Evolutionary conservation across 2,329 filamentous ascomycete genomes (phyloP).

Genomic region (Harringtonia aguacate): DNA sequence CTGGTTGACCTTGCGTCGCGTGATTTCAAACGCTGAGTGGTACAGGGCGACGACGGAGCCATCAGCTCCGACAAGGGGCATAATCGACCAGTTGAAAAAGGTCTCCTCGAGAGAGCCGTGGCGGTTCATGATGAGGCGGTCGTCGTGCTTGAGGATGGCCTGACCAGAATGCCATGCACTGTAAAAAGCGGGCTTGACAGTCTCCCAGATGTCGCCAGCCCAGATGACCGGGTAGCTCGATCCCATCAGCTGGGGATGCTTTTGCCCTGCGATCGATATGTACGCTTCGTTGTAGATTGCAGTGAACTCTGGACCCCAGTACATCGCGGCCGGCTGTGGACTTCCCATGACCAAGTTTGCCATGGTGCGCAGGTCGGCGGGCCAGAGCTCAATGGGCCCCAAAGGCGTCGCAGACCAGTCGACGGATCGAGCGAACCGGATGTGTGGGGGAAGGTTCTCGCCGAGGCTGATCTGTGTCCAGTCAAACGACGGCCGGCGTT

Average conservation of each 20-base stretch:
- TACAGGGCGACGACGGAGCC: slow-evolving; percentile 67
- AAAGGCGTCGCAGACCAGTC: slow-evolving; percentile 66
- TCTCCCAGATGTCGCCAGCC: slow-evolving; percentile 60
- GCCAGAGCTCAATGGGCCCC: slow-evolving; percentile 67
- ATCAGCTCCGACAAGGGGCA: slow-evolving; percentile 64
- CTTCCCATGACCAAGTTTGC: slow-evolving; percentile 74
- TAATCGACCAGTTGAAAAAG: slow-evolving; percentile 75
- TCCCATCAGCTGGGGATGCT: slow-evolving; percentile 70
- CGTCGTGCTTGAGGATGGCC: slow-evolving; percentile 77
- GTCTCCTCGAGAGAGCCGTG: slow-evolving; percentile 65
- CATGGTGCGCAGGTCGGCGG: slow-evolving; percentile 61
- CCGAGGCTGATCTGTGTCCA: slow-evolving; percentile 65
- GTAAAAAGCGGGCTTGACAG: slow-evolving; percentile 57
- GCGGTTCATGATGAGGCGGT: slow-evolving; percentile 61
- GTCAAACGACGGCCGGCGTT: slow-evolving; percentile 53
- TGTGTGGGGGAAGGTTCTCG: slow-evolving; percentile 55
- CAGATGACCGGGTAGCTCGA: slow-evolving; percentile 57
- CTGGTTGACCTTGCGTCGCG: slow-evolving; percentile 66
- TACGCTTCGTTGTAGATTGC: slow-evolving; percentile 67
- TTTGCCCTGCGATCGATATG: slow-evolving; percentile 59
- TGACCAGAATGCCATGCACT: slow-evolving; percentile 60
- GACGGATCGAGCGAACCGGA: slow-evolving; percentile 58
- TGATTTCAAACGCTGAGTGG: slow-evolving; percentile 76
- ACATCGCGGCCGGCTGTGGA: slow-evolving; percentile 65
- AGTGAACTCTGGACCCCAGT: slow-evolving; percentile 65